Evolutionary conservation across 2,329 filamentous ascomycete species (phyloP).

Genomic region (Fusarium irregulare): DNA sequence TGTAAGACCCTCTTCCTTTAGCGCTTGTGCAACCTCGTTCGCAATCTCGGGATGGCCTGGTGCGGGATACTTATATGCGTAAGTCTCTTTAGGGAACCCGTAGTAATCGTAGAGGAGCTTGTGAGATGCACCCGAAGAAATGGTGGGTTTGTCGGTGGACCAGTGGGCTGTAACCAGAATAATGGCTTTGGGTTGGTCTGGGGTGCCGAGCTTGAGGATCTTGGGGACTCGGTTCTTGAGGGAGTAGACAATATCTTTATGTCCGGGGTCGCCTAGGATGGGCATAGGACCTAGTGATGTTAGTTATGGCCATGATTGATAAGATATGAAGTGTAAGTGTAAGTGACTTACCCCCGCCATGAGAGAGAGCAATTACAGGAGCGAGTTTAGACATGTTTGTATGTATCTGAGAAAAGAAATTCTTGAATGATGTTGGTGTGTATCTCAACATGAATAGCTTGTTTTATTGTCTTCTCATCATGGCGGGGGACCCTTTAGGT

Average conservation of each 20-base stretch:
- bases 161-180: constrained; percentile 70
- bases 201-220: constrained; percentile 65
- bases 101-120: constrained; percentile 68
- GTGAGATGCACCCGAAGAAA: constrained; percentile 62
- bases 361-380: constrained; percentile 61
- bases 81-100: constrained; percentile 67
- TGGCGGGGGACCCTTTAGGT: constrained; percentile 18
- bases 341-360: constrained; percentile 57
- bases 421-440: background rate
- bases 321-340: background rate
- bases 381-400: constrained; percentile 54
- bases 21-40: constrained; percentile 56
- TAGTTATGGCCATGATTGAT: background rate
- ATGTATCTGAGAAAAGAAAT: constrained; percentile 1
- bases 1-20: constrained; percentile 60
- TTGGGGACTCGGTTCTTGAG: constrained; percentile 65
- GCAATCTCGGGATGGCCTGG: constrained; percentile 66
- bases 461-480: background rate
- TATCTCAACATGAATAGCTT: constrained; percentile 30
- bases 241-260: constrained; percentile 62
- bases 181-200: constrained; percentile 62
- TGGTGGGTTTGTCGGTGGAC: constrained; percentile 60
- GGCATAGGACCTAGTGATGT: constrained; percentile 63
- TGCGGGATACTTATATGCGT: constrained; percentile 67
- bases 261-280: constrained; percentile 64